Conservation (phyloP, 495 filamentous ascomycete species). For the Xylaria telfairii region DNA sequence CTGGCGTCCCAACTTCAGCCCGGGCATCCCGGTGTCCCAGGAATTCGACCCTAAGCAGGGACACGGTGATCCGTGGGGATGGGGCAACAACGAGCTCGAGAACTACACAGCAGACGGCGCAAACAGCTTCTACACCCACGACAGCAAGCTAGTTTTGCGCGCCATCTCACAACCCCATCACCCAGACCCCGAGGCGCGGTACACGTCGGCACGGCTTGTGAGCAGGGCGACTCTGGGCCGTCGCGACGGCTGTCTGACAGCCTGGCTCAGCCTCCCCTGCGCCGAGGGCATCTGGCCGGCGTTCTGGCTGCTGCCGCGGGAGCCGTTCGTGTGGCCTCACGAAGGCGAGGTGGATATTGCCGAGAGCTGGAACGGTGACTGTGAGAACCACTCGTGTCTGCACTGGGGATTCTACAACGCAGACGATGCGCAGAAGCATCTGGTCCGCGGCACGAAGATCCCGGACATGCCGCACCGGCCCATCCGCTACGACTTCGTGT, state of each 20-base stretch:
- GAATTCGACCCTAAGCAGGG: conserved; percentile 46
- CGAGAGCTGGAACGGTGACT: conserved; percentile 53
- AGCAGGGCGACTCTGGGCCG: conserved; percentile 45
- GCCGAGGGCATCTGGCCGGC: conserved; percentile 52
- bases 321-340: conserved; percentile 60
- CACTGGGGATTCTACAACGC: conserved; percentile 53
- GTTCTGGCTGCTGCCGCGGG: conserved; percentile 51
- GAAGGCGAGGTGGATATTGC: conserved; percentile 69
- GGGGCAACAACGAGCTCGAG: conserved; percentile 55
- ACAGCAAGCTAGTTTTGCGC: conserved; percentile 47
- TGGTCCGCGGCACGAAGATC: conserved; percentile 43
- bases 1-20: conserved; percentile 45
- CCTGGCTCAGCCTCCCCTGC: conserved; percentile 42
- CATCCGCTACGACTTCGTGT: conserved; percentile 45
- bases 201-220: conserved; percentile 50
- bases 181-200: conserved; percentile 36
- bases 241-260: conserved; percentile 45
- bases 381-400: conserved; percentile 50
- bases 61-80: conserved; percentile 48
- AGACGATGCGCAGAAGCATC: conserved; percentile 51
- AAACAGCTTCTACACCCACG: conserved; percentile 49
- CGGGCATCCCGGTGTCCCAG: conserved; percentile 38
- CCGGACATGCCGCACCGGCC: conserved; percentile 35
- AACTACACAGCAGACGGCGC: conserved; percentile 44
- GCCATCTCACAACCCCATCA: conserved; percentile 38